These are phyloP conservation scores for Ophiostoma perfectum DNA, from an alignment of 2,329 filamentous ascomycete species.

Conservation along the genomic window DNA sequence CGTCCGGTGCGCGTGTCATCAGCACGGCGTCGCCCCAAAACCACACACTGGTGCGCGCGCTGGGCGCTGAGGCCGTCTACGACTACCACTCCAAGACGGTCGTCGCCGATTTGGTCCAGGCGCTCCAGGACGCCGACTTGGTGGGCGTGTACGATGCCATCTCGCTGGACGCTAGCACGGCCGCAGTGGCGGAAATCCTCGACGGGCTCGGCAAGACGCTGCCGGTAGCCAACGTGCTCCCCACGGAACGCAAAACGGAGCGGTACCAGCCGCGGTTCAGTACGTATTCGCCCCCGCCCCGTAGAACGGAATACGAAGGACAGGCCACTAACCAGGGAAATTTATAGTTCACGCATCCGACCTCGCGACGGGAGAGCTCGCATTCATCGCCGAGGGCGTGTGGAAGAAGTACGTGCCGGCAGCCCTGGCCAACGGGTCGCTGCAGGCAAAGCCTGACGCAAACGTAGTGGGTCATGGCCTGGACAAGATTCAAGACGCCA, in stretches of 20 bases:
- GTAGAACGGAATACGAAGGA: too few species aligned
- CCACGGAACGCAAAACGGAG: neutral
- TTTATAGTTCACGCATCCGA: neutral
- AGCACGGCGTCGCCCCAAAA: neutral
- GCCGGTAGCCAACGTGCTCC: neutral
- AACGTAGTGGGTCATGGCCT: neutral
- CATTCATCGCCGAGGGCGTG: neutral
- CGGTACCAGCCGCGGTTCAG: neutral
- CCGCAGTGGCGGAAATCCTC: neutral
- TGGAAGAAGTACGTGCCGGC: neutral
- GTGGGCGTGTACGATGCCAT: neutral
- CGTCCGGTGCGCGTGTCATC: neutral
- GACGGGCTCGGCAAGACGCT: conserved; percentile 2
- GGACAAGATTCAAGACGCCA: neutral
- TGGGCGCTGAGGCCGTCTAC: neutral
- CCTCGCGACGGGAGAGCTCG: neutral
- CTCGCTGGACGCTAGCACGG: neutral
- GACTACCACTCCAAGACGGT: neutral
- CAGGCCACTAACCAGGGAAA: neutral
- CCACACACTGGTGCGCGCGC: neutral
- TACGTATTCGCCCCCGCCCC: neutral
- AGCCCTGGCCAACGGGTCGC: neutral
- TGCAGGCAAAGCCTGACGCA: neutral
- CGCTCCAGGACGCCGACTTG: neutral
- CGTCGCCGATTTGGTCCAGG: neutral